phyloP scores from a whole-genome alignment of 1,139 yeast species.

The Hansenula sp. region DNA sequence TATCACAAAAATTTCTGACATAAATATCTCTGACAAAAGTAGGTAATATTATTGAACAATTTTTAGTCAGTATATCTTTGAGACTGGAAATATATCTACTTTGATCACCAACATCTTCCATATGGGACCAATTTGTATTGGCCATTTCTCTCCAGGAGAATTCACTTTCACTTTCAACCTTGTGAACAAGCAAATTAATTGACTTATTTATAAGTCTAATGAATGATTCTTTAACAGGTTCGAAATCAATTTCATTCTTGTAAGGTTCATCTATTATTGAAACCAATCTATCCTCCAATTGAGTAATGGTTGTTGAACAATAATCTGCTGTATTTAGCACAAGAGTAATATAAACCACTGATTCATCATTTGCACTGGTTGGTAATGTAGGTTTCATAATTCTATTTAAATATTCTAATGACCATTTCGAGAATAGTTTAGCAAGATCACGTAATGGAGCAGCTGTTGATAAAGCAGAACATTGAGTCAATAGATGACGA shows the following conservation, averaged over 20 bases:
- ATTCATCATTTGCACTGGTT: conserved; percentile 42
- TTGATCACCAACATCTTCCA: conserved; percentile 61
- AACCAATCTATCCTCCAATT: conserved; percentile 62
- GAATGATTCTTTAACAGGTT: conserved; percentile 50
- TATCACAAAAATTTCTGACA: conserved; percentile 69
- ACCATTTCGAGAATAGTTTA: conserved; percentile 60
- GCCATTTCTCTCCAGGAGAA: conserved; percentile 83
- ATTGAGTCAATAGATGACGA: conserved; percentile 67
- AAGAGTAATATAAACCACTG: conserved; percentile 63
- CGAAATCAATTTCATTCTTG: conserved; percentile 42
- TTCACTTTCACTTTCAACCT: conserved; percentile 58
- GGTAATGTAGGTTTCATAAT: conserved; percentile 62
- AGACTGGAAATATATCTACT: conserved; percentile 66
- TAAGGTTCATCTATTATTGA: conserved; percentile 41
- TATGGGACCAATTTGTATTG: conserved; percentile 70
- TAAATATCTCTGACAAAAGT: conserved; percentile 68
- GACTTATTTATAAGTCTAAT: conserved; percentile 56
- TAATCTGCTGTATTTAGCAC: conserved; percentile 88
- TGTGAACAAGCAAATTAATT: conserved; percentile 50
- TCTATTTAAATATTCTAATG: conserved; percentile 58
- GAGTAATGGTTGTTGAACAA: conserved; percentile 71
- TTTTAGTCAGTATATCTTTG: conserved; percentile 40
- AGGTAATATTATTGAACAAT: conserved; percentile 48
- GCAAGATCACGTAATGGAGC: conserved; percentile 62
- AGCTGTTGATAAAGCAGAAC: conserved; percentile 71